Base-by-base conservation (phyloP, 2,329 filamentous ascomycete genomes). In the Macrophomina phaseolina region DNA sequence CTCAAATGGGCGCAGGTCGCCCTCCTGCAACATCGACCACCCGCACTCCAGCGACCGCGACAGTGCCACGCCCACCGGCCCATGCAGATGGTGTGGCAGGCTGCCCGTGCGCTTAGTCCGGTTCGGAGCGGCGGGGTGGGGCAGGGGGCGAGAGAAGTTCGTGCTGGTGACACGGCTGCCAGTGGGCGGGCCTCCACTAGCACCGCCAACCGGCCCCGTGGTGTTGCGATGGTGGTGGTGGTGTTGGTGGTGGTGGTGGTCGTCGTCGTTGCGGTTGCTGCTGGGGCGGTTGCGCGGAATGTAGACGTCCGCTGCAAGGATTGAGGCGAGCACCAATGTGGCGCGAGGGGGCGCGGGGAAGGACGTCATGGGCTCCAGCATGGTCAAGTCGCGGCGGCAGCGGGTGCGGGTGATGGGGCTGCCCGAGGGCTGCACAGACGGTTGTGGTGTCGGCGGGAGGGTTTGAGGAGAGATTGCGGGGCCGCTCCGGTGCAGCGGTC, bases 81-180 rank as follows among this genome's bases (percentile, higher is more conserved):
- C 58, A 0, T 16, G 18, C 11, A n/a, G 32, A 11, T 11, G 14
- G 1, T 49, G 30, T 14, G 30, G 42, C 58, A 62, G 3, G 42
- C 42, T 38, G 28, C 42, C 28, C 18, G 16, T 14, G 1, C 58
- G 30, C 30, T 2, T 8, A 16, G 58, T 45, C 58, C 58, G 49
- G 16, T 14, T 4, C 36, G 53, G 18, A 9, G n/a, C 28, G 6
- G 1, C 40, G 14, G 23, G 7, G 28, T 18, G 23, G 12, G 38
- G 40, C 40, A 62, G 16, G 42, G 58, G 58, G 1, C 42, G 42
- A 4, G 58, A 62, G 58, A 62, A 62, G 42, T 62, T 62, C 2
- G 36, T 28, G 45, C 9, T 6, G 28, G 23, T 5, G 23, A 14
- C 3, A 45, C 40, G 12, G 48, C 23, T 23, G 23, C 23, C 3